These are phyloP conservation scores for Prunus dulcis DNA, from an alignment of 306 rosid species.

Conservation along the genomic window DNA sequence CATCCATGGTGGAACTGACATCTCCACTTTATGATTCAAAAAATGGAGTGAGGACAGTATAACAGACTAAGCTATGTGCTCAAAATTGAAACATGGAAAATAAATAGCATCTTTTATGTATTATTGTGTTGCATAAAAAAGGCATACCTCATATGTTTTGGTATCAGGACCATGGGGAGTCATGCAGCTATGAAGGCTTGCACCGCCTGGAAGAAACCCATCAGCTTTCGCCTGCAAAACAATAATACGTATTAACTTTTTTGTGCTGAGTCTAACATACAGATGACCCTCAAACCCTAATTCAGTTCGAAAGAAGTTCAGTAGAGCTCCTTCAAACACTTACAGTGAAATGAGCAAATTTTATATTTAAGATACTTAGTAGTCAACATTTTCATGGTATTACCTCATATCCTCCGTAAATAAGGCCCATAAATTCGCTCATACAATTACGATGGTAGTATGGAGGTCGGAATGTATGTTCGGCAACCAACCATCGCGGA, in stretches of 20 bases:
- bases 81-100: not conserved
- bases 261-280: not conserved
- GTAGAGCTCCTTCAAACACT: not conserved
- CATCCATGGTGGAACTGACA: not conserved
- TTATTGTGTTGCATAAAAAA: conserved; percentile 10
- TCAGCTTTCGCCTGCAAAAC: conserved; percentile 79
- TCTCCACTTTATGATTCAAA: not conserved
- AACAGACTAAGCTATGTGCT: not conserved
- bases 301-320: not conserved
- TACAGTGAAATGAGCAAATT: not conserved
- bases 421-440: conserved; percentile 98
- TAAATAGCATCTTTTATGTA: not conserved
- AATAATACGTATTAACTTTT: not conserved
- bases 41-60: not conserved
- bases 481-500: conserved; percentile 94
- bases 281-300: not conserved
- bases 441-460: conserved; percentile 98
- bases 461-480: conserved; percentile 96
- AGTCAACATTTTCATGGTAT: not conserved
- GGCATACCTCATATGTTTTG: conserved; percentile 76
- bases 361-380: not conserved
- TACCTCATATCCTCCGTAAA: conserved; percentile 93
- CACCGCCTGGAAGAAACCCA: conserved; percentile 88
- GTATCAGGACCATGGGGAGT: conserved; percentile 99
- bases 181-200: conserved; percentile 97